Conservation (phyloP, 228 moss, liverwort and hornwort genomes). For the Sphagnum magellanicum region DNA sequence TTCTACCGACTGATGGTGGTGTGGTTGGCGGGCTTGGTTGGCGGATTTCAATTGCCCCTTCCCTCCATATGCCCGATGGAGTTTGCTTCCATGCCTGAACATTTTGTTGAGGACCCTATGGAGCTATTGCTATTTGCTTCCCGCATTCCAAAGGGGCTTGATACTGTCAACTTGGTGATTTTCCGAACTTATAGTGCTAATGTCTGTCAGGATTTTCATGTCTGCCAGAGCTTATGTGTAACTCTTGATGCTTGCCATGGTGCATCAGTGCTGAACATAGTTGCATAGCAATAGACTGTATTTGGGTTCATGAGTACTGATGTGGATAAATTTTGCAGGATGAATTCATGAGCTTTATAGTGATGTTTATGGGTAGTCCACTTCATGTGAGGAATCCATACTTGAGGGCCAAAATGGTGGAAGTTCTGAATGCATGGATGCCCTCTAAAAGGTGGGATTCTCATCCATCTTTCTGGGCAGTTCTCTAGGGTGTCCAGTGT, state of each 20-base stretch:
- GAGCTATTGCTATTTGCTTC: conserved; percentile 86
- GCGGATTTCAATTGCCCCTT: conserved; percentile 92
- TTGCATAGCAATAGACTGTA: no score
- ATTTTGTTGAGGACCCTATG: conserved; percentile 90
- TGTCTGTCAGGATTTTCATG: neutral
- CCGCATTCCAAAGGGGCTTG: conserved; percentile 75
- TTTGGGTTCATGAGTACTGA: no score
- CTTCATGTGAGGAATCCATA: conserved; percentile 96
- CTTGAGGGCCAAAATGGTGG: conserved; percentile 97
- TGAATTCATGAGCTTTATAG: conserved; percentile 99
- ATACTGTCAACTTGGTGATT: conserved; percentile 82
- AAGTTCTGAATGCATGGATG: conserved; percentile 94
- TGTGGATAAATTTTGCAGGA: conserved; percentile 46
- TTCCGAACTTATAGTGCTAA: neutral
- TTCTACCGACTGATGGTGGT: conserved; percentile 91
- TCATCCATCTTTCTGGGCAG: no score
- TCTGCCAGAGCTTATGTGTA: no score
- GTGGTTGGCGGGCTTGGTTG: conserved; percentile 80
- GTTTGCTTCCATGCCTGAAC: conserved; percentile 98
- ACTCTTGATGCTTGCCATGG: no score
- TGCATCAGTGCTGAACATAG: no score
- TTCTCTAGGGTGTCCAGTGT: no score
- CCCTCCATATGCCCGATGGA: conserved; percentile 87
- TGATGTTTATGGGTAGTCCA: conserved; percentile 99
- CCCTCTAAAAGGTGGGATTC: conserved; percentile 55